Evolutionary conservation across 208 protist genomes (phyloP), one percentile per base, ranked within the genome.

Genomic region (Leishmania mexicana): DNA sequence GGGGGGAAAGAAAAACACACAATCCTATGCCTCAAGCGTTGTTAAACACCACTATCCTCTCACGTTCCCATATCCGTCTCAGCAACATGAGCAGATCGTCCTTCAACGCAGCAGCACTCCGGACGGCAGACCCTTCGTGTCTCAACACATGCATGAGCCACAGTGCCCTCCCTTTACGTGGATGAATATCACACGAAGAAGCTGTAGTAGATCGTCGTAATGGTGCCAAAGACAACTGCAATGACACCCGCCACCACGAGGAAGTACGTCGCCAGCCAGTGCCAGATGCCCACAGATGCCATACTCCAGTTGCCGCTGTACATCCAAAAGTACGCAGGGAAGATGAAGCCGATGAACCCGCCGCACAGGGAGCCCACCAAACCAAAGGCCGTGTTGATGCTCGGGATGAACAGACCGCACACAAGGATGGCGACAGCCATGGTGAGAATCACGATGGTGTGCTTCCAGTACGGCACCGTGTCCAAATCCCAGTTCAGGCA

Each of bases 391-490:
- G 72, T 76, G 49, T 57, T 93, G 67, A 97, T 87, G 78, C 87
- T 89, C 21, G 92, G 91, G 60, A 96, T 87, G 76, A 96, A 92
- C 49, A 76, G 72, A 6, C 72, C 72, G 31, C 72, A 76, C 49
- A 76, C 11, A 0, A 76, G 72, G 47, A 85, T 72, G 17, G 89
- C 40, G 28, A 62, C 35, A n/a, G 88, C 90, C 38, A 89, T 79
- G 42, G 65, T 2, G 1, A 87, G 76, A 10, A 92, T 71, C 28
- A 83, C 82, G 58, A 83, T 51, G 47, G 83, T 85, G 80, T 96
- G 90, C 79, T 88, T 92, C 89, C 89, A 93, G 83, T 93, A 96
- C 58, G 93, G 83, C 60, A 93, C 53, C n/a, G 83, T 87, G 19
- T 94, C 84, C 47, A 96, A 77, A 24, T 94, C 83, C 82, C 86